Evolutionary conservation across 192 early-diverging fungal species (phyloP), one percentile per base, ranked within the genome.

Genomic region (Haplosporangium gracile): DNA sequence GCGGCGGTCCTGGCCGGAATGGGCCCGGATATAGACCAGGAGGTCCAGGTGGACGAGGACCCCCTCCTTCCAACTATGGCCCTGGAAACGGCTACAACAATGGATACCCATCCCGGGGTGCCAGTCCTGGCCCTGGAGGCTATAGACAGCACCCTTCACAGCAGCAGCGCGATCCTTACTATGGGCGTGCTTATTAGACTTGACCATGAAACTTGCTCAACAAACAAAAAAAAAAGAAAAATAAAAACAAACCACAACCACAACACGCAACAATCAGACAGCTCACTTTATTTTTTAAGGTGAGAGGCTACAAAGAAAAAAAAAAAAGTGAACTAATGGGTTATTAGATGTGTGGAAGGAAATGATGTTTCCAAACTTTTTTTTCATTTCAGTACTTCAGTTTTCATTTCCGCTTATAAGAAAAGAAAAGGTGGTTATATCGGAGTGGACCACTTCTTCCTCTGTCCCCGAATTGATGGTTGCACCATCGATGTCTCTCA

Each of bases 101-200:
- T 11, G 71, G 71, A 72, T 53, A 74, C 74, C 80, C 74, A 38
- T 42, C 42, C 11, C 65, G 43, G 53, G 79, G 63, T 36, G 63
- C 43, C 39, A 55, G 60, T 38, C 80, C 80, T 10, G 80, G 74
- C 34, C 69, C 69, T 2, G 75, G 74, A 70, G 74, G 74, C 45
- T 82, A 82, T 51, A 51, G 69, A 29, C 68, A 68, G 10, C 75
- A 75, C 18, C 72, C 73, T 39, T 68, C 65, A 32, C 76, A 77
- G 43, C 74, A 75, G 53, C 42, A 36, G 36, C 65, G 75, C 51
- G 80, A 82, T 40, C 80, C 80, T 40, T 40, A 45, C 45, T 72
- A 72, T 13, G 24, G 26, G 9, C 38, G 26, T 22, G 43, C 71
- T 1, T 72, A 72, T 45, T 72, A 72, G 71, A 72, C 39, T 6